Conservation (phyloP, 164 flowering plant species). For the Magnolia changhungtana region DNA sequence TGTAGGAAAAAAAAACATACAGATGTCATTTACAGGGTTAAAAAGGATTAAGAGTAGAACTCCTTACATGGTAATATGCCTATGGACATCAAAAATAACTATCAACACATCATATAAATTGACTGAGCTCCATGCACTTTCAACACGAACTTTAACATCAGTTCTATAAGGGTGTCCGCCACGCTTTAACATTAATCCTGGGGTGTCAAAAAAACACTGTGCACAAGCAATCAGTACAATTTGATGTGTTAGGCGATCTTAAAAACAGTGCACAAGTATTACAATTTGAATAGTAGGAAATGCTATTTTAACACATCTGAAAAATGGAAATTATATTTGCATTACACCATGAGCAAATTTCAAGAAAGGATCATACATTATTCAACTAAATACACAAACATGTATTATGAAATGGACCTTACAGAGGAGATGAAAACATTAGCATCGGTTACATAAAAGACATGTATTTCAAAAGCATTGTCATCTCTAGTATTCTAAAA, state of each 20-base stretch:
- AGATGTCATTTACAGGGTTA: background rate
- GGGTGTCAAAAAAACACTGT: constrained; percentile 97
- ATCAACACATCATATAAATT: constrained; percentile 76
- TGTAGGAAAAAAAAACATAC: background rate
- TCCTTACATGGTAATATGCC: constrained; percentile 74
- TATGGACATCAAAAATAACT: constrained; percentile 88
- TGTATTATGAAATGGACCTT: too few species aligned
- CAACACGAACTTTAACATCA: constrained; percentile 67
- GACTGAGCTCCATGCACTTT: constrained; percentile 88
- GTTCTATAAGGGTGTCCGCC: constrained; percentile 53
- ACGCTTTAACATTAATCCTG: constrained; percentile 75
- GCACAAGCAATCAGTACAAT: constrained; percentile 26
- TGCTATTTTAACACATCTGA: background rate
- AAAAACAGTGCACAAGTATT: too few species aligned
- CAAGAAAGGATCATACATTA: background rate
- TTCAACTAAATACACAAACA: too few species aligned
- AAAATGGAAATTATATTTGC: background rate
- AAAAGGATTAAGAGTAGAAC: background rate
- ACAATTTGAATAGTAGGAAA: too few species aligned
- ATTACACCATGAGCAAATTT: background rate
- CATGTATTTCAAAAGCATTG: too few species aligned
- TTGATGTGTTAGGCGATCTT: too few species aligned
- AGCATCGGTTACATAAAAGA: too few species aligned
- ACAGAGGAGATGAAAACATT: too few species aligned
- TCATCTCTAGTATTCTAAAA: too few species aligned